These are phyloP conservation scores for Colletotrichum agaves DNA, from an alignment of 2,329 filamentous ascomycete species.

Conservation along the genomic window DNA sequence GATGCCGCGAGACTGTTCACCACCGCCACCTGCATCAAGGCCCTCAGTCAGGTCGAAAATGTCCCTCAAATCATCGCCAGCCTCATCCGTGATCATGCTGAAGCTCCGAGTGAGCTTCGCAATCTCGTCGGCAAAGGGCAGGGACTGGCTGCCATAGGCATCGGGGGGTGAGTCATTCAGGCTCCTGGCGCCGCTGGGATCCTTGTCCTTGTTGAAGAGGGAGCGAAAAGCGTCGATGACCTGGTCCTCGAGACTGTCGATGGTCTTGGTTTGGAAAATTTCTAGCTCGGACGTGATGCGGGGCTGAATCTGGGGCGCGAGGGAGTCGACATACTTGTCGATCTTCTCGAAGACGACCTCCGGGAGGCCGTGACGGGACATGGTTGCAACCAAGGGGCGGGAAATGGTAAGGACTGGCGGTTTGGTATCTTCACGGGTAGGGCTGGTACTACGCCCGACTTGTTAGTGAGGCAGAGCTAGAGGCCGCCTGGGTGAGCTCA, in stretches of 20 bases:
- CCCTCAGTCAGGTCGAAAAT: conserved; percentile 57
- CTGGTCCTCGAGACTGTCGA: conserved; percentile 57
- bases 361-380: conserved; percentile 51
- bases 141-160: conserved; percentile 52
- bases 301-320: conserved; percentile 58
- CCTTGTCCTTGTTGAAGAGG: conserved; percentile 52
- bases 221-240: conserved; percentile 57
- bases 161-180: conserved; percentile 51
- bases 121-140: conserved; percentile 60
- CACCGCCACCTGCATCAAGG: conserved; percentile 30
- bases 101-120: conserved; percentile 54
- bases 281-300: conserved; percentile 57
- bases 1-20: conserved; percentile 42
- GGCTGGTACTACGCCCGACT: conserved; percentile 22
- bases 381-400: conserved; percentile 32
- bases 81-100: conserved; percentile 52
- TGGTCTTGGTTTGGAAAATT: conserved; percentile 55
- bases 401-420: not conserved
- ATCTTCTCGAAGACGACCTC: conserved; percentile 56
- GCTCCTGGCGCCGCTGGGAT: conserved; percentile 38
- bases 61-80: conserved; percentile 54
- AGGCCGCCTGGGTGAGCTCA: conserved; percentile 17
- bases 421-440: not conserved
- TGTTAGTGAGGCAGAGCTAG: conserved; percentile 16
- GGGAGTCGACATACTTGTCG: conserved; percentile 59